Evolutionary conservation across 2,329 filamentous ascomycete genomes (phyloP).

Genomic region (Scytalidium lignicola): DNA sequence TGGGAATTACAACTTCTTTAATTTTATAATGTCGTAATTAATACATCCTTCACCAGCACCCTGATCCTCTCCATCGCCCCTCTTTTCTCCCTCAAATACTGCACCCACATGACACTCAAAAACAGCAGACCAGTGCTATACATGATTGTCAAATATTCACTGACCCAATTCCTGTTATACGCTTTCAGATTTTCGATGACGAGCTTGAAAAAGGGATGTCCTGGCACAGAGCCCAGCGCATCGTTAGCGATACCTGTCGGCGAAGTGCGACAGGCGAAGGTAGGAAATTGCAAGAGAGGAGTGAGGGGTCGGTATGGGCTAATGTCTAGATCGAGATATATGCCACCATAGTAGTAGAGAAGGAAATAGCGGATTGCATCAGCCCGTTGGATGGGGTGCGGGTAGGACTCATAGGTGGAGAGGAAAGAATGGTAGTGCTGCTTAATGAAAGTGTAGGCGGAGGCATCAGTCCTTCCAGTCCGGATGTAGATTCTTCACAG

Average conservation of each 20-base stretch:
- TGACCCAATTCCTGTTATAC: constrained; percentile 58
- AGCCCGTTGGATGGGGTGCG: constrained; percentile 66
- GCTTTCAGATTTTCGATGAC: constrained; percentile 59
- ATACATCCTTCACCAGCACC: too few species aligned
- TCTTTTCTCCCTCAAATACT: too few species aligned
- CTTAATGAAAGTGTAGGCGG: constrained; percentile 62
- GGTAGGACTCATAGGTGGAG: constrained; percentile 65
- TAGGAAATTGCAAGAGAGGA: constrained; percentile 2
- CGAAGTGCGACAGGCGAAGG: constrained; percentile 36
- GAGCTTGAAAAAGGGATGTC: constrained; percentile 65
- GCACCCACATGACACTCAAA: constrained; percentile 66
- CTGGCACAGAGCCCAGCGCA: constrained; percentile 63
- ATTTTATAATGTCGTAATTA: too few species aligned
- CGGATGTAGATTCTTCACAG: too few species aligned
- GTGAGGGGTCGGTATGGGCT: not conserved
- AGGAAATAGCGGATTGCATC: constrained; percentile 74
- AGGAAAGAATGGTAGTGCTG: constrained; percentile 70
- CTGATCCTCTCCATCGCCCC: too few species aligned
- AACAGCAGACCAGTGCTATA: constrained; percentile 69
- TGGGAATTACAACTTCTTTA: too few species aligned
- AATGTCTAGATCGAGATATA: constrained; percentile 68
- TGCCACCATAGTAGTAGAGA: constrained; percentile 66
- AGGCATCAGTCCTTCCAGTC: constrained; percentile 66
- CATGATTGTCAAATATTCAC: constrained; percentile 67
- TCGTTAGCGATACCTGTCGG: constrained; percentile 76